Evolutionary conservation across 1,284 basidiomycete genomes (phyloP), one percentile per base, ranked within the genome.

Genomic region (Irpex rosettiformis): DNA sequence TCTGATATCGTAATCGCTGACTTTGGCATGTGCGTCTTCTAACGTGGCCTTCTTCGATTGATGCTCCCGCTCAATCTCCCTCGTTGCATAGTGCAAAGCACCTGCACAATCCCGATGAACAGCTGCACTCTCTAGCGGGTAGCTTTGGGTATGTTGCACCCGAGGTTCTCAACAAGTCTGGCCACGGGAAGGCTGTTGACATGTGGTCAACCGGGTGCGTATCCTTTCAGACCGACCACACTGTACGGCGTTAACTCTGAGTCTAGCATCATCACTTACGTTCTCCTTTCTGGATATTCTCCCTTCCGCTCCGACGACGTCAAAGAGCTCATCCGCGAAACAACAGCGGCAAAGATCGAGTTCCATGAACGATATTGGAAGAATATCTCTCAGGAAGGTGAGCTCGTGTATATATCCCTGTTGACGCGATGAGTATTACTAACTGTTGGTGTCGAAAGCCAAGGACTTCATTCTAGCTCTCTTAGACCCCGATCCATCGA

Each of bases 291-390:
- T 68, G 95, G 95, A 2, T 97, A 97, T 74, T 88, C 89, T 0
- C 97, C 96, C 0, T 98, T 98, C 80, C 84, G 94, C 37, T 89
- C 90, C 0, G 90, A 93, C 47, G 89, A 96, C 66, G 77, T 86
- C 54, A 81, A 83, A 55, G 84, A 88, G 58, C 80, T 98, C 54
- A 81, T 92, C 53, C 81, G 84, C 33, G 94, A 98, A 71, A 96
- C 93, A 16, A 89, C 85, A 1, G 81, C 84, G 30, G 94, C 89
- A 1, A 88, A 86, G 66, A 83, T 98, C 55, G 88, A 91, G 65
- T 98, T 98, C 71, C 93, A 96, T 67, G 92, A 96, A 25, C 83
- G 88, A 37, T 98, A 96, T 67, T 99, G 96, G 96, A 85, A 86
- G 70, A 96, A 96, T 63, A 85, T 97, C 29, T 91, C 88, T 2